phyloP scores from a whole-genome alignment of 495 filamentous ascomycete species.

The Immersiella caudata region DNA sequence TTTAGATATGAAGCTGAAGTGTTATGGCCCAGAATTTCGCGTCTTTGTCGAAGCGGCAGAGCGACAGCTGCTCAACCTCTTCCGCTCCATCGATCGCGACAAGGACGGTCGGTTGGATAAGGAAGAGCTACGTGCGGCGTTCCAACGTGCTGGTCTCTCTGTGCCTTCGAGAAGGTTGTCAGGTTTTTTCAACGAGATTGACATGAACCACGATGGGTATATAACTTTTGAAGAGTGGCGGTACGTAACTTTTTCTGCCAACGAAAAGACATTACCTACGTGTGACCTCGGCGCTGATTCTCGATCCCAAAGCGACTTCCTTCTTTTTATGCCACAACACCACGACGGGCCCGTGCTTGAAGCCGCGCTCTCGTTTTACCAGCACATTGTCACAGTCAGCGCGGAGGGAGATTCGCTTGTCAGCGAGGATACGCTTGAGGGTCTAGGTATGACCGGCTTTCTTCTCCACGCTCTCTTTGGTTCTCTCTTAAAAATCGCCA shows the following conservation, averaged over 20 bases:
- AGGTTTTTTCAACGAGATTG: slow-evolving; percentile 85
- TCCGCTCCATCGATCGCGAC: slow-evolving; percentile 84
- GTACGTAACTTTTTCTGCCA: slow-evolving; percentile 55
- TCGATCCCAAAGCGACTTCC: slow-evolving; percentile 70
- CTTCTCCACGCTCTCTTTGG: slow-evolving; percentile 70
- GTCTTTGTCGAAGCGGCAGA: slow-evolving; percentile 86
- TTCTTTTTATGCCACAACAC: slow-evolving; percentile 79
- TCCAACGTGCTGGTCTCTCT: slow-evolving; percentile 73
- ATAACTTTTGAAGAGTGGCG: slow-evolving; percentile 97
- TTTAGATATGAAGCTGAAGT: slow-evolving; percentile 12
- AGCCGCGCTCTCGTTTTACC: slow-evolving; percentile 89
- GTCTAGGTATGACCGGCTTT: slow-evolving; percentile 90
- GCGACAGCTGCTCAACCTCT: slow-evolving; percentile 75
- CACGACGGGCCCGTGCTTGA: slow-evolving; percentile 69
- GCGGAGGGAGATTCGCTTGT: slow-evolving; percentile 93
- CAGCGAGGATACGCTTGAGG: slow-evolving; percentile 82
- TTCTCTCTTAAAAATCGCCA: slow-evolving; percentile 62
- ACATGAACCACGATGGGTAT: slow-evolving; percentile 82
- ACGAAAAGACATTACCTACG: slow-evolving; percentile 10
- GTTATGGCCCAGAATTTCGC: slow-evolving; percentile 72
- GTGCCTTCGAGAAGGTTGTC: slow-evolving; percentile 78
- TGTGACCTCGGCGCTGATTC: neutral
- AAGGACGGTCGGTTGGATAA: slow-evolving; percentile 88
- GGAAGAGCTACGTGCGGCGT: slow-evolving; percentile 75
- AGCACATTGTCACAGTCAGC: slow-evolving; percentile 85